Base-by-base conservation (phyloP, 345 rosid species). In the Pistacia vera region DNA sequence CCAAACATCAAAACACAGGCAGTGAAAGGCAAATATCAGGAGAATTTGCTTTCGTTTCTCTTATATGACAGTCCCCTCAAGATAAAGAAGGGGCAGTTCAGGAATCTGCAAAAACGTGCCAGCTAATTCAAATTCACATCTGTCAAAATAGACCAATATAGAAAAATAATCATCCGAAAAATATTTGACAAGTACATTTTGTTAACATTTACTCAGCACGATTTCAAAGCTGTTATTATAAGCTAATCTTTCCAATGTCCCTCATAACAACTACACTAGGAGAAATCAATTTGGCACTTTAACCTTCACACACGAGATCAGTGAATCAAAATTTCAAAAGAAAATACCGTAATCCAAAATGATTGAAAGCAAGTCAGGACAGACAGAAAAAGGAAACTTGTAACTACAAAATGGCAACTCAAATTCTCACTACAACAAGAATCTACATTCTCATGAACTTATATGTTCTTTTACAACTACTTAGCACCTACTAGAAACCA, bases 41-140 rank as follows among this genome's bases (percentile, higher is more conserved):
- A 14, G 41, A 67, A 71, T 25, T 3, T 18, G 8, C 48, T 36
- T n/a, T 56, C 55, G 48, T 72, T 61, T 28, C 58, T 46, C 60
- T 30, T 61, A 22, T 54, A 41, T 38, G 36, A 20, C 25, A 30
- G 6, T 49, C 35, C 65, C 65, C 54, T 58, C n/a, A 13, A 58
- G 38, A 58, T 41, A 30, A 14, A 13, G 28, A 22, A 25, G 20
- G 16, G 9, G 38, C 36, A 20, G 41, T 57, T 22, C 36, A 57
- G 51, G 54, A 58, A 59, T 71, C 64, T 57, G 13, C 64, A 20
- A 20, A 41, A 52, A 13, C n/a, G 46, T 71, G 51, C 52, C 20
- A 57, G 65, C 74, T 20, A 57, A 56, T 70, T 57, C 17, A 67
- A 22, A 67, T 67, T 22, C 74, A 70, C n/a, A 68, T 4, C 63